Base-by-base conservation (phyloP, 2,329 filamentous ascomycete species). In the Tricladium varicosporioides region DNA sequence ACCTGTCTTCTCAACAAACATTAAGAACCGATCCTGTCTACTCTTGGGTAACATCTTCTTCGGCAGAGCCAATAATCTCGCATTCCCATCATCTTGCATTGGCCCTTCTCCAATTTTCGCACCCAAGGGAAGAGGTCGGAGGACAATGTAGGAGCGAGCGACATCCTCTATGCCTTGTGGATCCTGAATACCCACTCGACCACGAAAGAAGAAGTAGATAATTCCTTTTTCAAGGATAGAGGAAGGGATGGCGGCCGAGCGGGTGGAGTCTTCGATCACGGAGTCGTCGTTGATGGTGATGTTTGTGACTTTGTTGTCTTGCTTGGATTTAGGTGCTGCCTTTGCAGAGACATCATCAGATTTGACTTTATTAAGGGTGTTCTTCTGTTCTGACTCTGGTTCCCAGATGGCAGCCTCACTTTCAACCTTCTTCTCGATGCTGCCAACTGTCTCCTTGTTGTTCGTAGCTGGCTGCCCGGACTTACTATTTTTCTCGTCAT, bases 141-240 rank as follows among this genome's bases (percentile, higher is more conserved):
- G 80, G 13, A 96, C 80, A 66, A 96, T 86, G 75, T 88, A 93
- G 60, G 82, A 91, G 49, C 91, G 86, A 44, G 88, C 84, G 49
- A 96, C 81, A 52, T 96, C 91, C 43, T 81, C 74, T 1, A 93
- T 78, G 47, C 81, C 79, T 15, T 86, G 80, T 0, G 91, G 86
- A 5, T 89, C 80, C 4, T 91, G 83, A 22, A 89, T 80, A 51
- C 84, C 83, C 40, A 96, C 89, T 11, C 91, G 86, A 7, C 85
- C 85, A 15, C 92, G 86, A 66, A 88, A 87, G 77, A 96, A 95
- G 79, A 96, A 96, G 77, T 96, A 96, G 64, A 96, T 86, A 65
- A 94, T 82, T 2, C 92, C 92, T 67, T 94, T 96, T 69, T 97
- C 92, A 2, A 95, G 78, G 19, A 96, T 84, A 50, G 66, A 80